These are phyloP conservation scores for Alnus rubra DNA, from an alignment of 306 rosid species.

Conservation along the genomic window DNA sequence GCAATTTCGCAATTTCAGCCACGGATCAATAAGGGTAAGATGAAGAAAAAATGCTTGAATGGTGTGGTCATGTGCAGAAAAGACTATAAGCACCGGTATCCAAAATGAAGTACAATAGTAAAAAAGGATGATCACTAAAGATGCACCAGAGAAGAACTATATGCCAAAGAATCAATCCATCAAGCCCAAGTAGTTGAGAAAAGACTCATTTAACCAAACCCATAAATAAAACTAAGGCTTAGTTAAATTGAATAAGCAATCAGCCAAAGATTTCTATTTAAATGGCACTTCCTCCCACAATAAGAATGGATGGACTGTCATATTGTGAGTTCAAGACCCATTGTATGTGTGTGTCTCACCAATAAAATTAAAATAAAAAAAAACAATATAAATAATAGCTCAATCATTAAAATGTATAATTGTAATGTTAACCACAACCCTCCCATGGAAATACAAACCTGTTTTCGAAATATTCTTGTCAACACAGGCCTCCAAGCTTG, in stretches of 20 bases:
- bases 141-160: neutral
- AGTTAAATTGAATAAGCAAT: neutral
- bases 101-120: neutral
- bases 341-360: too few relatives aligned
- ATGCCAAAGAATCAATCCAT: too few relatives aligned
- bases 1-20: neutral
- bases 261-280: neutral
- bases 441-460: constrained; percentile 46
- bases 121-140: neutral
- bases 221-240: neutral
- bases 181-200: neutral
- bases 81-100: neutral
- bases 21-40: neutral
- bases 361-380: neutral
- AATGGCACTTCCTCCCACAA: neutral
- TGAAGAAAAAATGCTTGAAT: neutral
- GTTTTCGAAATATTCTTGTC: constrained; percentile 35
- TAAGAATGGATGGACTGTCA: neutral
- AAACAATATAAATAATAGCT: neutral
- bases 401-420: constrained; percentile 12
- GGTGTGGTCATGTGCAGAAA: too few relatives aligned
- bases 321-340: neutral
- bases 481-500: constrained; percentile 76
- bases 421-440: neutral
- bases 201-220: neutral